Evolutionary conservation across 208 protist species (phyloP).

Genomic region (Polymyxa betae): DNA sequence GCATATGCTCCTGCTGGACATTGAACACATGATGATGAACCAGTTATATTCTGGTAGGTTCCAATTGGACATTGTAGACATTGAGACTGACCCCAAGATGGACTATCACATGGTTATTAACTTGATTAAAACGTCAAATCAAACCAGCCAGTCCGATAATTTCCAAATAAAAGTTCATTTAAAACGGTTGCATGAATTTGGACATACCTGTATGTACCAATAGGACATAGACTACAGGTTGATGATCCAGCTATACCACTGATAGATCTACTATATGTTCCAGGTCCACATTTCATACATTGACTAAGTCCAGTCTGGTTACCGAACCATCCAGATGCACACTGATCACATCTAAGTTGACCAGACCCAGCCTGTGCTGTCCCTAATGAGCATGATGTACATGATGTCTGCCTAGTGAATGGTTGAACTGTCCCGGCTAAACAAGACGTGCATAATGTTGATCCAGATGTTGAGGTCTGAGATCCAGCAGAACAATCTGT

Average conservation of each 20-base stretch:
- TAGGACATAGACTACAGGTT: neutral
- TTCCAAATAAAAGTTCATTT: neutral
- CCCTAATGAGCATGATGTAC: constrained; percentile 3
- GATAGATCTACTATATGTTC: neutral
- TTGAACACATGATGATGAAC: neutral
- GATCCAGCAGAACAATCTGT: neutral
- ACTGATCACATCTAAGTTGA: neutral
- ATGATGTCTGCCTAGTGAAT: neutral
- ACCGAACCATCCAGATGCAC: neutral
- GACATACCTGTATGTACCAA: neutral
- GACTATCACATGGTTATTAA: too few relatives aligned
- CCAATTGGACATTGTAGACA: neutral
- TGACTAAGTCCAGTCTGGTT: neutral
- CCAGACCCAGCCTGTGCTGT: neutral
- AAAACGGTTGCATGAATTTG: too few relatives aligned
- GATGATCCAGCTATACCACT: neutral
- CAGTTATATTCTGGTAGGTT: neutral
- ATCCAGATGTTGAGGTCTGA: neutral
- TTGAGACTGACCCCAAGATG: neutral
- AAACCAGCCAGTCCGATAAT: neutral
- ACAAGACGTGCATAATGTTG: neutral
- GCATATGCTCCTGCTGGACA: neutral
- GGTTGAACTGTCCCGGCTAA: neutral
- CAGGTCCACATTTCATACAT: neutral
- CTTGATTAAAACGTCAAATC: neutral